phyloP scores from a whole-genome alignment of 2,329 filamentous ascomycete genomes.

The Monosporascus sp. region DNA sequence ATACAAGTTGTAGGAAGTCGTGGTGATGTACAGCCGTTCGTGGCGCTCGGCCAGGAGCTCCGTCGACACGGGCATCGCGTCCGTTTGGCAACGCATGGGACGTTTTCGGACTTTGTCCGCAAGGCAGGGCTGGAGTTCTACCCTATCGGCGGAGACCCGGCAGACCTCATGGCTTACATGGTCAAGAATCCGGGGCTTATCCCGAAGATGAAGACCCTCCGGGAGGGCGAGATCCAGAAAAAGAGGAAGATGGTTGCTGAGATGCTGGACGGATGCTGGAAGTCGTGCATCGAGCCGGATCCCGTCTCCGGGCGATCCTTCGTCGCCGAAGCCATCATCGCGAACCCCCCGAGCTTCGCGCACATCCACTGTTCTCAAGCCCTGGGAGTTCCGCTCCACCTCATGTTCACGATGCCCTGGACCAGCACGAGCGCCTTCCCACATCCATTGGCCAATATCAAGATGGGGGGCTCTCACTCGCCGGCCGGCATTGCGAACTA shows the following conservation, averaged over 20 bases:
- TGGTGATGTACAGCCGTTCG: constrained; percentile 71
- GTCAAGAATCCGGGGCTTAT: constrained; percentile 34
- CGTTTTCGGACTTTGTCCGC: constrained; percentile 62
- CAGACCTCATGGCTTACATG: constrained; percentile 65
- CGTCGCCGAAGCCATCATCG: constrained; percentile 76
- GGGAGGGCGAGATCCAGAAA: constrained; percentile 30
- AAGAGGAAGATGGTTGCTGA: constrained; percentile 56
- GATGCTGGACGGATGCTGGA: constrained; percentile 82
- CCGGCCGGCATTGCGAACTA: constrained; percentile 64
- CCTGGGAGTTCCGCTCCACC: constrained; percentile 66
- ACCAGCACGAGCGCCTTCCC: constrained; percentile 74
- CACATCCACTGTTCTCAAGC: constrained; percentile 73
- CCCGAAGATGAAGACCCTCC: constrained; percentile 30
- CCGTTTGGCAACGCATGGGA: constrained; percentile 66
- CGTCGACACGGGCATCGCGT: constrained; percentile 65
- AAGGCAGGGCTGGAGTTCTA: constrained; percentile 72
- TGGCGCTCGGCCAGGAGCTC: constrained; percentile 61
- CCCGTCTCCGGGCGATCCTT: constrained; percentile 52
- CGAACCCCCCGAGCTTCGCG: constrained; percentile 72
- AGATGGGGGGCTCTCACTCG: constrained; percentile 71
- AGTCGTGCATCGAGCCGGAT: constrained; percentile 70
- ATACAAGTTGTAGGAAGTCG: constrained; percentile 71
- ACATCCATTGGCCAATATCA: constrained; percentile 75
- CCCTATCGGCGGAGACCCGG: constrained; percentile 68
- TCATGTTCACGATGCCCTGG: constrained; percentile 96